Base-by-base conservation (phyloP, 1,139 yeast species). In the Pichia sp. region DNA sequence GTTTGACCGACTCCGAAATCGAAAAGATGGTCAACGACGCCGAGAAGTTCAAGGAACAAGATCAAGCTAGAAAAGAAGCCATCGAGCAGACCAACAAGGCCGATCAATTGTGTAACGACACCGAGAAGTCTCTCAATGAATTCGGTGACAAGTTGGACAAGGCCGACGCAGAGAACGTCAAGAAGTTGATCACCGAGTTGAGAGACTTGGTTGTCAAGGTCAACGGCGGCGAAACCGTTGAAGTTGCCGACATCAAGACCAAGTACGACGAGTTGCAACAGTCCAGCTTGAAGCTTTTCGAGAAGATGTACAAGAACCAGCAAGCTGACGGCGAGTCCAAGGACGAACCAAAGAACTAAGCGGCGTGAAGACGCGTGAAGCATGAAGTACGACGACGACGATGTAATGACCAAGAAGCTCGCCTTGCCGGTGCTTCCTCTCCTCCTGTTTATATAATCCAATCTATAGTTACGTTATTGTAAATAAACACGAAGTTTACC, bases 1-100 rank as follows among this genome's bases (percentile, higher is more conserved):
- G 99, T 75, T 81, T 93, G 67, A 86, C 96, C 62, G 98, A 93
- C 68, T 70, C 93, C 61, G 99, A 93, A 79, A 93, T 93, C 68
- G 97, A 91, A 79, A 87, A 88, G 81, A 93, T 93, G 98, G 96
- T 93, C 62, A 85, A 80, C 76, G 99, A 93, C 69, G 99, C 98
- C 66, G 98, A 93, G 79, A 89, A 89, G 79, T 91, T 82, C 82
- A 95, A 95, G 73, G 96, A 90, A 71, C 85, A 91, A 69, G 99
- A 93, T 79, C 87, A 90, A 79, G 91, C 93, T 61, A 87, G 90
- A 76, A 71, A 74, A 60, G 96, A 89, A 77, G 80, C 96, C 55
- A 91, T 93, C 70, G 98, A 91, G 78, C 75, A 80, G 63, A 96
- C 97, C 68, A 93, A 93, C 90, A 89, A 89, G 74, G 97, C 97